Conservation (phyloP, 1,284 basidiomycete species). For the Termitomyces sp. region DNA sequence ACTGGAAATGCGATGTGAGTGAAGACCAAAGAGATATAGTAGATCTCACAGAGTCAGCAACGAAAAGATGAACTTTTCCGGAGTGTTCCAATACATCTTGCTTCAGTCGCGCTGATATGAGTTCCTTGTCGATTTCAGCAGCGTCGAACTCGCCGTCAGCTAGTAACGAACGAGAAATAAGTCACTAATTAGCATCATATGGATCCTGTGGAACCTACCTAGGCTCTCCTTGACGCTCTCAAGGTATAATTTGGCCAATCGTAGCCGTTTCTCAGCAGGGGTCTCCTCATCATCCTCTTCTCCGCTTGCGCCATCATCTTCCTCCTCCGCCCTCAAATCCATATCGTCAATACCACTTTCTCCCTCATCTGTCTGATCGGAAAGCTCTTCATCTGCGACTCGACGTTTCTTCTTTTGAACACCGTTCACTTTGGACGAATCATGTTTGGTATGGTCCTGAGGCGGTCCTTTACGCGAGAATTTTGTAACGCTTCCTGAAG, state of each 20-base stretch:
- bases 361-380: slow-evolving; percentile 57
- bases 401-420: slow-evolving; percentile 31
- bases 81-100: slow-evolving; percentile 85
- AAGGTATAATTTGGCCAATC: slow-evolving; percentile 88
- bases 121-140: slow-evolving; percentile 87
- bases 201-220: slow-evolving; percentile 42
- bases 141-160: slow-evolving; percentile 89
- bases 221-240: slow-evolving; percentile 74
- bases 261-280: slow-evolving; percentile 87
- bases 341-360: slow-evolving; percentile 71
- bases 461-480: slow-evolving; percentile 23
- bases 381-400: slow-evolving; percentile 69
- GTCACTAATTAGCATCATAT: background rate
- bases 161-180: slow-evolving; percentile 21
- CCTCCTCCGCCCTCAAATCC: slow-evolving; percentile 59
- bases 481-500: slow-evolving; percentile 21
- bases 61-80: slow-evolving; percentile 79
- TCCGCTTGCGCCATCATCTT: slow-evolving; percentile 56
- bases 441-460: slow-evolving; percentile 10
- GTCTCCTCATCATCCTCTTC: slow-evolving; percentile 89
- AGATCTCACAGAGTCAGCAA: slow-evolving; percentile 62
- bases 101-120: slow-evolving; percentile 85
- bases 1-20: slow-evolving; percentile 23
- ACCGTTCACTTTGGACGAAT: slow-evolving; percentile 26
- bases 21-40: slow-evolving; percentile 1